Base-by-base conservation (phyloP, 2,329 filamentous ascomycete genomes). In the Aspergillus alliaceus region DNA sequence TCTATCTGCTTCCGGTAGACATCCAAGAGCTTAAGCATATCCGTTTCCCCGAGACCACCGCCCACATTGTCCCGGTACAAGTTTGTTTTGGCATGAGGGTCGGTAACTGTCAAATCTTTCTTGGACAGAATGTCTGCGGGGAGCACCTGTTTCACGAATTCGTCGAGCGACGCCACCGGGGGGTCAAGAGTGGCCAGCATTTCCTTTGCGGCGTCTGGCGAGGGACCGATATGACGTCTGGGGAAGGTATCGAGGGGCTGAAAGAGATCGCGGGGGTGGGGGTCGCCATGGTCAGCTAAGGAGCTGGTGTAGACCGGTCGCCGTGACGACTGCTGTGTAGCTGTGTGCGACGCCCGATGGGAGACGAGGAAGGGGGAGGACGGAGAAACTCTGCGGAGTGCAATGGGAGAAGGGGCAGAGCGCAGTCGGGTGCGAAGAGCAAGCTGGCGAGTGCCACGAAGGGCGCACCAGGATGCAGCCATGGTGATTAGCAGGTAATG, bases 181-280 rank as follows among this genome's bases (percentile, higher is more conserved):
- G 91, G 90, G 58, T 91, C 87, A 39, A 98, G 81, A 1, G 83
- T 83, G 66, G 87, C 84, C 58, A 97, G 86, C 93, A 98, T 97
- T 69, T 87, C 80, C 64, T 86, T 79, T 1, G 87, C 84, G 54
- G 90, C 87, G 44, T 82, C 78, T 32, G 87, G 82, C 51, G 88
- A 87, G 3, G 92, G 92, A 1, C 93, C 93, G 77, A 97, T 96
- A 77, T 97, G 93, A 49, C 93, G 86, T 57, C 89, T 84, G 54
- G 89, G 82, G 69, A 96, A 96, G 39, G 85, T 80, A 69, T 82
- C 80, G 42, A 82, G 72, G 47, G 80, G 79, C 35, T 77, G 75
- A 61, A 79, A 77, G 42, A 76, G 61, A 54, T 79, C 73, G 46
- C 67, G 66, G 20, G 73, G 73, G 48, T 73, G 69, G 15, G 72